Base-by-base conservation (phyloP, 805 yeast genomes). In the Cyberlindnera sargentensis region DNA sequence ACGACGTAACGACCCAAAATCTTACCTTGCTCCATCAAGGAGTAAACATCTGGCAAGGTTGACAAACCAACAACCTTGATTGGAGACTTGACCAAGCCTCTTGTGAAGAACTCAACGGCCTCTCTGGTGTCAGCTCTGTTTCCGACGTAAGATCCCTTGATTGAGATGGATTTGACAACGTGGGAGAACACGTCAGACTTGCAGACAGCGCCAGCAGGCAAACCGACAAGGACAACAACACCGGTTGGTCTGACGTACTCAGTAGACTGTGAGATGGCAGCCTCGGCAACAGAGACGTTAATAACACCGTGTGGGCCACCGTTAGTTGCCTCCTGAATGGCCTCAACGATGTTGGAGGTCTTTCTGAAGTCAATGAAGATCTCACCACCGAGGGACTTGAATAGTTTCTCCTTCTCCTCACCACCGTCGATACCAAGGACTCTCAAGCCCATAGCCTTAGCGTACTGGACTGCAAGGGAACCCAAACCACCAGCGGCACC, bases 1-100 rank as follows among this genome's bases (percentile, higher is more conserved):
- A 88, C 82, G 46, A 88, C 96, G 63, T 82, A 82, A 70, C 96
- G 80, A 58, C 96, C 96, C 56, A 82, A 76, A 60, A 88, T 82
- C 72, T 83, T 77, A 60, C 95, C 95, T 67, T 79, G 73, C 66
- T 75, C 83, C 95, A 88, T 88, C 64, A 78, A 72, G 53, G 78
- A 73, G 71, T 75, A 87, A 50, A 87, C 82, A 45, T 63, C 65
- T 52, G 84, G 78, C 56, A 85, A 72, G 58, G 79, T 79, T 46
- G 88, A 78, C 57, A 86, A 73, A 46, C 89, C 88, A 42, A 80
- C 88, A 64, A 88, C 62, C 70, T 77, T 76, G 70, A 84, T 80
- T 55, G 87, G 85, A 49, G 86, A 76, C 64, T 74, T 71, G 62
- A 83, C 82, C 61, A 78, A 68, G 49, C 90, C 91, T 64, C 86